Evolutionary conservation across 169 alveolate genomes (phyloP), one percentile per base, ranked within the genome.

Genomic region (Plasmodium ovale): DNA sequence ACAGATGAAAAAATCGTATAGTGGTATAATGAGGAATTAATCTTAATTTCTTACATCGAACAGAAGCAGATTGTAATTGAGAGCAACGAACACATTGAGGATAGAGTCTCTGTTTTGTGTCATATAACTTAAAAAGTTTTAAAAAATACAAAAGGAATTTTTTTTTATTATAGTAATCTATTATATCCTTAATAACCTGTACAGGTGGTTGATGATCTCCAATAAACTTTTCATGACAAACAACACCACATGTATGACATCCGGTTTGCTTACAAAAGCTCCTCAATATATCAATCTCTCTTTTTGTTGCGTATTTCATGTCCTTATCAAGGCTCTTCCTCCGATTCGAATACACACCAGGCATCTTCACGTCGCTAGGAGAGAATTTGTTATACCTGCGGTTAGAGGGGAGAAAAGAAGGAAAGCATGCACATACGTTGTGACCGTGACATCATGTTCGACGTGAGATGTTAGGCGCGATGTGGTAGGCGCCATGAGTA

Each of bases 191-290:
- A 12, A 79, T 53, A 1, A 65, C 69, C 64, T 79, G 89, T 39
- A 79, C 68, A 35, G 89, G 89, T 23, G 89, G 89, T n/a, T 79
- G 89, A 27, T 79, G 89, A 33, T 79, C 89, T 5, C 89, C 89
- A 29, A 79, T 79, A 39, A 79, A 79, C 29, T 56, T 21, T 14
- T 79, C 82, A 49, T 62, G 58, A 39, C 89, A 79, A 3, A 47
- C 33, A 19, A 53, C 70, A 29, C 89, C 89, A n/a, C 89, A 79
- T 49, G 89, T 79, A 39, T 79, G 89, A 37, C 89, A 79, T n/a
- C 89, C 89, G 2, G 82, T 79, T 2, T 79, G 60, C 35, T 79
- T 79, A 51, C 89, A 64, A 25, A 47, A 37, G 6, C 56, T n/a
- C 2, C 79, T 16, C 9, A 79, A 68, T 2, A 64, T 54, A n/a